Evolutionary conservation across 225 moss, liverwort and hornwort species (phyloP).

Genomic region (Polytrichum commune): DNA sequence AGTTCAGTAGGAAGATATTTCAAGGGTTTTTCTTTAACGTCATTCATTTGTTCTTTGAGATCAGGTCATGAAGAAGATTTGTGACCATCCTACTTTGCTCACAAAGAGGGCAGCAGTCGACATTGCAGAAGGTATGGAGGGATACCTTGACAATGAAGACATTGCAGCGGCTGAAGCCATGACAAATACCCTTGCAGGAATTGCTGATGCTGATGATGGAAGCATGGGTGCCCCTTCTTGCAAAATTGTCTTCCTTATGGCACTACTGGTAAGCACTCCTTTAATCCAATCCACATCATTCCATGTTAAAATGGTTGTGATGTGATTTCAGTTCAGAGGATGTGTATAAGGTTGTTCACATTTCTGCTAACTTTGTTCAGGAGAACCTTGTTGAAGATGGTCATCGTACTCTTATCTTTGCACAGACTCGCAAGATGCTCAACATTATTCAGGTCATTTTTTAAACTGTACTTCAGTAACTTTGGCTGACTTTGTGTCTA

Average conservation of each 20-base stretch:
- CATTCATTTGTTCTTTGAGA: background rate
- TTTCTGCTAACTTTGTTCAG: slow-evolving; percentile 28
- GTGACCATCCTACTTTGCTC: slow-evolving; percentile 87
- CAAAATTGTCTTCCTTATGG: slow-evolving; percentile 83
- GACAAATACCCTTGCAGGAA: slow-evolving; percentile 73
- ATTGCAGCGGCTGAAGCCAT: slow-evolving; percentile 75
- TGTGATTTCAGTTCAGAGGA: background rate
- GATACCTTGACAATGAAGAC: slow-evolving; percentile 54
- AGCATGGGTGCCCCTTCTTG: slow-evolving; percentile 60
- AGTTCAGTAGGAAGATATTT: too few species aligned
- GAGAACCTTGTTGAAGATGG: slow-evolving; percentile 78
- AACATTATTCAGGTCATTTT: slow-evolving; percentile 77
- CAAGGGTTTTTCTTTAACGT: background rate
- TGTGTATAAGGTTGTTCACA: slow-evolving; percentile 2
- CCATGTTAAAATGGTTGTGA: background rate
- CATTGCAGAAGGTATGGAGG: slow-evolving; percentile 98
- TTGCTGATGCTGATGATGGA: slow-evolving; percentile 46
- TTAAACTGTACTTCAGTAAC: too few species aligned
- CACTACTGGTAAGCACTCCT: slow-evolving; percentile 56
- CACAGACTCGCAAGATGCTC: slow-evolving; percentile 92
- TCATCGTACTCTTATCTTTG: slow-evolving; percentile 88
- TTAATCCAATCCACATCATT: background rate
- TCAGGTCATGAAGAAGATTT: slow-evolving; percentile 98
- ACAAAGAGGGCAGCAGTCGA: slow-evolving; percentile 90
- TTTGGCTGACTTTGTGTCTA: too few species aligned